Percentiles rank a stretch among this genome's conserved stretches.
These are phyloP conservation scores for Streptanthus diversifolius DNA, from an alignment of 345 rosid species.

Conservation along the genomic window DNA sequence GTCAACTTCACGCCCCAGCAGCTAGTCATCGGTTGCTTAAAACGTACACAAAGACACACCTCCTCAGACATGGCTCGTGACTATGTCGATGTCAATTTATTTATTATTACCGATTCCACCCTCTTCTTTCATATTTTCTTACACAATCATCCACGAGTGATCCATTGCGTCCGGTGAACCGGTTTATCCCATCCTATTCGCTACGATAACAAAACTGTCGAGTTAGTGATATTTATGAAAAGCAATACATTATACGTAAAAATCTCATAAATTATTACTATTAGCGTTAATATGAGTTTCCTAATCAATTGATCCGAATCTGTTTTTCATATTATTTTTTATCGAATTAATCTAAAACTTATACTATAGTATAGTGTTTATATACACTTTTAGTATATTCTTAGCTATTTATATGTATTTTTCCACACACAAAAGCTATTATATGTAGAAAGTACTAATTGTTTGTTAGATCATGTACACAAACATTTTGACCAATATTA, in stretches of 20 bases:
- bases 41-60: constrained; percentile 31
- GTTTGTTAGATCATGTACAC: background rate
- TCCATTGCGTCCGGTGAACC: background rate
- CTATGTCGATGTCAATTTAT: constrained; percentile 28
- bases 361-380: background rate
- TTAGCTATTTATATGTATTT: background rate
- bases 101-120: background rate
- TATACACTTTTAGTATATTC: background rate
- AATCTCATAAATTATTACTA: too few species aligned
- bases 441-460: background rate
- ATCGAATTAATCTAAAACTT: background rate
- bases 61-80: constrained; percentile 36
- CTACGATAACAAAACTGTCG: background rate
- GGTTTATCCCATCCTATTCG: background rate
- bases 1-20: constrained; percentile 34
- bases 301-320: background rate
- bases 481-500: background rate
- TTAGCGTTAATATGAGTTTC: too few species aligned
- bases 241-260: background rate
- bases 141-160: background rate
- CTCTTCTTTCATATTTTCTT: background rate
- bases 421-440: too few species aligned
- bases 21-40: constrained; percentile 30
- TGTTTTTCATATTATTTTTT: background rate
- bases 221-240: background rate